phyloP scores from a whole-genome alignment of 768 basidiomycete species.

The Amanita exitialis region DNA sequence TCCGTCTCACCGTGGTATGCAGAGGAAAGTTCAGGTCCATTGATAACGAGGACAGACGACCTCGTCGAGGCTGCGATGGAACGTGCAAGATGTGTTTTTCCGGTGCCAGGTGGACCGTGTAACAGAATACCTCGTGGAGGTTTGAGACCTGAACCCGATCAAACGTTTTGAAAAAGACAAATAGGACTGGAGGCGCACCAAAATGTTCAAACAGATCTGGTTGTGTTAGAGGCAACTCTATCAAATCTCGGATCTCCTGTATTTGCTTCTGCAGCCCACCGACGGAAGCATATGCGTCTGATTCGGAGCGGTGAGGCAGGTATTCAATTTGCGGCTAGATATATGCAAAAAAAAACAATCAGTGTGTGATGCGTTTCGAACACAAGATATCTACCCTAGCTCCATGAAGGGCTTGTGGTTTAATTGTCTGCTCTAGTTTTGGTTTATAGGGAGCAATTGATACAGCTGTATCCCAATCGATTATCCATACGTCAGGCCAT shows the following conservation, averaged over 20 bases:
- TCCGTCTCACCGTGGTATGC: slow-evolving; percentile 98
- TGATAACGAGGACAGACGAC: slow-evolving; percentile 86
- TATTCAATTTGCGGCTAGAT: slow-evolving; percentile 36
- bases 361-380: slow-evolving; percentile 6
- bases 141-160: slow-evolving; percentile 51
- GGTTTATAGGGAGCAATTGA: slow-evolving; percentile 17
- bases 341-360: slow-evolving; percentile 4
- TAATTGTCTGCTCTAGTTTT: slow-evolving; percentile 11
- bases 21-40: slow-evolving; percentile 90
- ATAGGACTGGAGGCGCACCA: slow-evolving; percentile 31
- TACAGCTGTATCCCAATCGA: slow-evolving; percentile 61
- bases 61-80: slow-evolving; percentile 85
- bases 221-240: slow-evolving; percentile 79
- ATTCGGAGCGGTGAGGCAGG: slow-evolving; percentile 27
- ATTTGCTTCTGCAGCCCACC: slow-evolving; percentile 90
- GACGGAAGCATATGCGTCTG: slow-evolving; percentile 68
- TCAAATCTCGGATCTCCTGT: slow-evolving; percentile 69
- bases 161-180: not conserved
- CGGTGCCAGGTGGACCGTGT: slow-evolving; percentile 94
- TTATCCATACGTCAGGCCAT: slow-evolving; percentile 41
- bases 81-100: slow-evolving; percentile 93
- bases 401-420: slow-evolving; percentile 6
- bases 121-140: slow-evolving; percentile 94
- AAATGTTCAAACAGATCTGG: slow-evolving; percentile 76
- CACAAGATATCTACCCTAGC: slow-evolving; percentile 23